A percentile compares a stretch with the other conserved stretches of the same genome.
Conservation (phyloP, 257 asterid species). For the Solanum chilense region DNA sequence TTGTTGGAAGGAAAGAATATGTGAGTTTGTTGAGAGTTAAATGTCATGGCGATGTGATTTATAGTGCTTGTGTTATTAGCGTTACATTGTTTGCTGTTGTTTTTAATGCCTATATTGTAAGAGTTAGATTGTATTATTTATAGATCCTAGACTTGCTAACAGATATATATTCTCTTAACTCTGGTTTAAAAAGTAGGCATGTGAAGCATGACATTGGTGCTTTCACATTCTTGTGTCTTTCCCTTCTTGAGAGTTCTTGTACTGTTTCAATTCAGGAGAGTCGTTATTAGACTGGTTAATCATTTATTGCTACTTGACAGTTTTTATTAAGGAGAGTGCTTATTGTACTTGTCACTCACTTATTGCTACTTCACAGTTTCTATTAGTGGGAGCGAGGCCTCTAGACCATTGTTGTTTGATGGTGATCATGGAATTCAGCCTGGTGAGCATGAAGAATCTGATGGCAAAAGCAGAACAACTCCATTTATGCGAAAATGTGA, state of each 20-base stretch:
- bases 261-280: not conserved
- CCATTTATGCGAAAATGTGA: conserved; percentile 17
- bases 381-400: conserved; percentile 18
- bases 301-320: not conserved
- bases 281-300: not conserved
- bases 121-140: not conserved
- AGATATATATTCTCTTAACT: not conserved
- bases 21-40: not conserved
- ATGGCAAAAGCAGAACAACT: conserved; percentile 2
- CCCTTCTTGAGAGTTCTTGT: not conserved
- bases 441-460: not conserved
- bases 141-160: not conserved
- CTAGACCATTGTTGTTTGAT: conserved; percentile 15
- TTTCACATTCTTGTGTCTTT: not conserved
- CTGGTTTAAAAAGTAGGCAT: not conserved
- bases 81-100: not conserved
- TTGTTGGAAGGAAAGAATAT: not conserved
- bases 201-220: not conserved
- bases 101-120: not conserved
- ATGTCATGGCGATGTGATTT: not conserved
- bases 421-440: conserved; percentile 16
- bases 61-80: not conserved
- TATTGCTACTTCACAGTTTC: conserved; percentile 24
- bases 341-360: not conserved
- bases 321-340: not conserved